Evolutionary conservation across 495 filamentous ascomycete species (phyloP).

Genomic region (Xylaria curta): DNA sequence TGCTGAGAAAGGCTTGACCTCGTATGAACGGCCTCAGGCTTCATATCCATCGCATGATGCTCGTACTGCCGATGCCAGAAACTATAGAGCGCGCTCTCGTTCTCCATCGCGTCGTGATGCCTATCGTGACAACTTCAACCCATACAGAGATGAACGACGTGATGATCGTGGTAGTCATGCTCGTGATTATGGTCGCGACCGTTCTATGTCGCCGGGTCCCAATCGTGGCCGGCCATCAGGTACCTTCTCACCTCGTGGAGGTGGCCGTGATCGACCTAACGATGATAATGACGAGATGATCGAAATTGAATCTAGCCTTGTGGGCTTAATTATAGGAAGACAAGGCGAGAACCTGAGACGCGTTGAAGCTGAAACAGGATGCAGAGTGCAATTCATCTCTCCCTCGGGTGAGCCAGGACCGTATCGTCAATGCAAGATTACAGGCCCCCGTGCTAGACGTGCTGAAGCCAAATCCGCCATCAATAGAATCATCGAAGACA

Average conservation of each 20-base stretch:
- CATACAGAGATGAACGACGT: conserved; percentile 78
- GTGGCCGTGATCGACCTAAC: conserved; percentile 59
- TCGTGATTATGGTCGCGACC: conserved; percentile 65
- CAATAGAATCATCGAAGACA: conserved; percentile 81
- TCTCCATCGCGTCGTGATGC: conserved; percentile 67
- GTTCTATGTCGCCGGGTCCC: conserved; percentile 64
- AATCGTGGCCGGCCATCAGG: conserved; percentile 51
- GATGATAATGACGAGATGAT: conserved; percentile 74
- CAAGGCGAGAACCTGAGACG: conserved; percentile 82
- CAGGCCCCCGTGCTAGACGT: conserved; percentile 68
- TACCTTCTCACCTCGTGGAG: conserved; percentile 56
- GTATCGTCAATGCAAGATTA: conserved; percentile 79
- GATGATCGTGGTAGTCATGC: conserved; percentile 60
- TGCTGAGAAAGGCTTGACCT: conserved; percentile 68
- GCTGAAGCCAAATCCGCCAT: conserved; percentile 76
- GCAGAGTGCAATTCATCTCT: conserved; percentile 83
- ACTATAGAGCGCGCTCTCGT: conserved; percentile 69
- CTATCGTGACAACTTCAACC: conserved; percentile 74
- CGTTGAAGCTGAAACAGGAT: conserved; percentile 75
- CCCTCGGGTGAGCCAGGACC: conserved; percentile 67
- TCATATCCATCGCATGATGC: conserved; percentile 49
- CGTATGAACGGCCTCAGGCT: conserved; percentile 54
- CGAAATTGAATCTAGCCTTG: conserved; percentile 75
- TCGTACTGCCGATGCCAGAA: conserved; percentile 50
- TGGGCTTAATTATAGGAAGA: conserved; percentile 83